Conservation (phyloP, 441 rosid species). For the Erodium trifolium region DNA sequence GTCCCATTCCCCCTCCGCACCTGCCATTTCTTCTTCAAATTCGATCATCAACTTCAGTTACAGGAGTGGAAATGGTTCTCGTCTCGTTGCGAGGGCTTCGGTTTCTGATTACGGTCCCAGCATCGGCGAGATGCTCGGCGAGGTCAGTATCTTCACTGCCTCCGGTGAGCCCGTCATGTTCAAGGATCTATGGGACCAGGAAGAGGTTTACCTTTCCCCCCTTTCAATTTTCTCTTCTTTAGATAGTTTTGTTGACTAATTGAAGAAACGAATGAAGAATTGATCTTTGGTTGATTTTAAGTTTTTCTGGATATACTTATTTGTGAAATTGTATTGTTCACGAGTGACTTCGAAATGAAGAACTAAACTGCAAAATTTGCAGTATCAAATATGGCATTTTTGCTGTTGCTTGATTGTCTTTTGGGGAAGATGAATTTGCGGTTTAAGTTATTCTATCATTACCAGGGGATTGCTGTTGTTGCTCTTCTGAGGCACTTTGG, state of each 20-base stretch:
- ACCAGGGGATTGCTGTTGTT: slow-evolving; percentile 66
- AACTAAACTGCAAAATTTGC: background rate
- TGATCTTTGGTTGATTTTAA: background rate
- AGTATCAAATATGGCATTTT: background rate
- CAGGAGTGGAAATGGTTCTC: slow-evolving; percentile 9
- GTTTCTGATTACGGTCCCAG: slow-evolving; percentile 26
- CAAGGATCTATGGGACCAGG: slow-evolving; percentile 77
- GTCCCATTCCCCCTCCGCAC: background rate
- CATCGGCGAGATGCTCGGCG: slow-evolving; percentile 43
- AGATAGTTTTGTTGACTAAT: background rate
- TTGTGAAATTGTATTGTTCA: background rate
- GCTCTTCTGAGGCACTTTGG: slow-evolving; percentile 82
- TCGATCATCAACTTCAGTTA: background rate
- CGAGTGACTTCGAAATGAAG: background rate
- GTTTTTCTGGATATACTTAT: background rate
- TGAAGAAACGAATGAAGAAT: background rate
- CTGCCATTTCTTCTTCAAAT: background rate
- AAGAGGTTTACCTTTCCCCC: slow-evolving; percentile 24
- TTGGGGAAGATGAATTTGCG: background rate
- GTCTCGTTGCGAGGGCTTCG: slow-evolving; percentile 27
- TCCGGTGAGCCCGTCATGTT: slow-evolving; percentile 44
- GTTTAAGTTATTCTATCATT: background rate
- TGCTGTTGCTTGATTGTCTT: background rate
- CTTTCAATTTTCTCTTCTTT: background rate
- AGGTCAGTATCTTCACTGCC: slow-evolving; percentile 53